Evolutionary conservation across 2,329 filamentous ascomycete species (phyloP).

Genomic region (Cladosporium colombiae): DNA sequence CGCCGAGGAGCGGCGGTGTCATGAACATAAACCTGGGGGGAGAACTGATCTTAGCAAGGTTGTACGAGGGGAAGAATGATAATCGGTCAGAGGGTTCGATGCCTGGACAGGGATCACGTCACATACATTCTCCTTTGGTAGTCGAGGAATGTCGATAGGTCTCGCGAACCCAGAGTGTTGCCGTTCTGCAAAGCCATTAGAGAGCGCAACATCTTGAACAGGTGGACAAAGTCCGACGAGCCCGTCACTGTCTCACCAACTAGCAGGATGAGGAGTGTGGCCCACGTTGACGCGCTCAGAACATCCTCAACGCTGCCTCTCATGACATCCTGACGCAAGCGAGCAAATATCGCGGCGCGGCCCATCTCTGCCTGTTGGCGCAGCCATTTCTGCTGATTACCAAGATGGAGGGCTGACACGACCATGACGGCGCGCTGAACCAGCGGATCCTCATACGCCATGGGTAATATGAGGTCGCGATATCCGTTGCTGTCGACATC

Average conservation of each 20-base stretch:
- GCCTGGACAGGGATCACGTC: background rate
- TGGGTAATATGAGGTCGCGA: slow-evolving; percentile 42
- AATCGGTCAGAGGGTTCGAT: background rate
- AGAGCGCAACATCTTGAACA: slow-evolving; percentile 42
- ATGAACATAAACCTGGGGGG: slow-evolving; percentile 18
- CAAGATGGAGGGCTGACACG: slow-evolving; percentile 44
- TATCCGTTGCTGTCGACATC: slow-evolving; percentile 43
- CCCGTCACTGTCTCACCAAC: slow-evolving; percentile 48
- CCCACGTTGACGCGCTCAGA: slow-evolving; percentile 42
- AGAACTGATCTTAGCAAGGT: background rate
- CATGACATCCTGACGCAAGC: slow-evolving; percentile 39
- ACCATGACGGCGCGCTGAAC: slow-evolving; percentile 43
- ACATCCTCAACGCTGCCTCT: slow-evolving; percentile 33
- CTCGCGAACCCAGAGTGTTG: slow-evolving; percentile 20
- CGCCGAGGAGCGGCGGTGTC: slow-evolving; percentile 19
- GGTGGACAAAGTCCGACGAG: slow-evolving; percentile 41
- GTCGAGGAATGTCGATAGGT: slow-evolving; percentile 33
- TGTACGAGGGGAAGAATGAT: too few species aligned
- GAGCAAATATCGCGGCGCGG: slow-evolving; percentile 41
- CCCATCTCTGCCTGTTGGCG: slow-evolving; percentile 38
- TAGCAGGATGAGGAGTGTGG: slow-evolving; percentile 42
- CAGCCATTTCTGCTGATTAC: slow-evolving; percentile 36
- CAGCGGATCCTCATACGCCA: slow-evolving; percentile 42
- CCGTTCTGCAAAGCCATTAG: slow-evolving; percentile 25
- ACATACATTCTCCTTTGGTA: slow-evolving; percentile 40